Evolutionary conservation across 257 asterid genomes (phyloP).

Genomic region (Nicotiana undulata): DNA sequence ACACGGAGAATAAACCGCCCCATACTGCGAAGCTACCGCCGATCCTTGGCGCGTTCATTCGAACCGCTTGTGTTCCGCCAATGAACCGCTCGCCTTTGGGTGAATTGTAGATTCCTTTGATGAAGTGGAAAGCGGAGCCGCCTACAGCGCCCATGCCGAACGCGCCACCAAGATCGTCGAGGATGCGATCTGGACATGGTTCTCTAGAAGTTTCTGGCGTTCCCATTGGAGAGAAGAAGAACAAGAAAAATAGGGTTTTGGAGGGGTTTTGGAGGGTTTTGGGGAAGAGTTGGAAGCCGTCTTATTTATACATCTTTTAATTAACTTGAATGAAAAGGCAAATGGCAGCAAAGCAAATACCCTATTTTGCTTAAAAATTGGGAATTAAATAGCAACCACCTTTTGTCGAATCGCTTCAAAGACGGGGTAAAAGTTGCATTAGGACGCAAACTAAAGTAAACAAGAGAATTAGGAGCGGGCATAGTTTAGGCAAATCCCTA

Average conservation of each 20-base stretch:
- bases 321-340: background rate
- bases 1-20: constrained; percentile 29
- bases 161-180: constrained; percentile 32
- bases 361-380: background rate
- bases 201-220: constrained; percentile 29
- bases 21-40: constrained; percentile 33
- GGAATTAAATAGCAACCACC: no score
- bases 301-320: background rate
- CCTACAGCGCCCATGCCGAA: constrained; percentile 40
- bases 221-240: constrained; percentile 10
- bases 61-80: constrained; percentile 27
- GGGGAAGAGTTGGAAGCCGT: background rate
- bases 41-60: constrained; percentile 28
- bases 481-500: no score
- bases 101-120: constrained; percentile 31
- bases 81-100: constrained; percentile 30
- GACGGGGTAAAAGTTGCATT: no score
- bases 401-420: no score
- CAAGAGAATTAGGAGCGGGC: no score
- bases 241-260: background rate
- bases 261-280: background rate
- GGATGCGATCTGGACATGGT: constrained; percentile 31
- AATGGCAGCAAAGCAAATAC: background rate
- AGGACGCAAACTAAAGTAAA: no score
- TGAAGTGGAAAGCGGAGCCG: constrained; percentile 31